Evolutionary conservation across 2,329 filamentous ascomycete genomes (phyloP).

Genomic region (Aspergillus pseudoterreus): DNA sequence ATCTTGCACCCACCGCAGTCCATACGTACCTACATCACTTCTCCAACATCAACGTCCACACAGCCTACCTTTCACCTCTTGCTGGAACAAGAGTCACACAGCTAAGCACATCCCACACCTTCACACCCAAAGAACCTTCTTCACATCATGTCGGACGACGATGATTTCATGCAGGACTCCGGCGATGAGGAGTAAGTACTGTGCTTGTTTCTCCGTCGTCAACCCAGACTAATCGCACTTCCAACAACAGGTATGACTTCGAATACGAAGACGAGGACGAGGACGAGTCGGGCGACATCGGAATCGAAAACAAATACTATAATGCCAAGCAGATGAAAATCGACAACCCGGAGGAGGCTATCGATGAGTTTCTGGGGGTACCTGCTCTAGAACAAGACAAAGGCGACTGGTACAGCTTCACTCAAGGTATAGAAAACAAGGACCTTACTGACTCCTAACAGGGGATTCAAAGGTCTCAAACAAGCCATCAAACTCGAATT

Average conservation of each 20-base stretch:
- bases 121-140: neutral
- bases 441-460: conserved; percentile 22
- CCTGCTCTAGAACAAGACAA: conserved; percentile 83
- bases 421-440: neutral
- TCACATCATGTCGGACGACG: conserved; percentile 70
- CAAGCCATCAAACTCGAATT: conserved; percentile 98
- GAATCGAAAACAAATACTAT: conserved; percentile 99
- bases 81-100: neutral
- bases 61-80: neutral
- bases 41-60: neutral
- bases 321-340: conserved; percentile 96
- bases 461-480: conserved; percentile 94
- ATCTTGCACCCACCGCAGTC: neutral
- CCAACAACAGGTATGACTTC: conserved; percentile 73
- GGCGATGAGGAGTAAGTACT: conserved; percentile 72
- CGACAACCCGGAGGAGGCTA: conserved; percentile 80
- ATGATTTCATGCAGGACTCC: conserved; percentile 92
- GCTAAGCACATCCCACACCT: neutral
- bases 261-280: conserved; percentile 95
- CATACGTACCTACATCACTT: neutral
- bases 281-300: conserved; percentile 81
- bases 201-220: neutral
- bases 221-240: neutral
- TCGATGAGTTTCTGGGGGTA: conserved; percentile 88
- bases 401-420: conserved; percentile 69